A percentile compares a stretch with the other conserved stretches of the same genome.
Conservation (phyloP, 805 yeast genomes). For the Sugiyamaella chiloensis region DNA sequence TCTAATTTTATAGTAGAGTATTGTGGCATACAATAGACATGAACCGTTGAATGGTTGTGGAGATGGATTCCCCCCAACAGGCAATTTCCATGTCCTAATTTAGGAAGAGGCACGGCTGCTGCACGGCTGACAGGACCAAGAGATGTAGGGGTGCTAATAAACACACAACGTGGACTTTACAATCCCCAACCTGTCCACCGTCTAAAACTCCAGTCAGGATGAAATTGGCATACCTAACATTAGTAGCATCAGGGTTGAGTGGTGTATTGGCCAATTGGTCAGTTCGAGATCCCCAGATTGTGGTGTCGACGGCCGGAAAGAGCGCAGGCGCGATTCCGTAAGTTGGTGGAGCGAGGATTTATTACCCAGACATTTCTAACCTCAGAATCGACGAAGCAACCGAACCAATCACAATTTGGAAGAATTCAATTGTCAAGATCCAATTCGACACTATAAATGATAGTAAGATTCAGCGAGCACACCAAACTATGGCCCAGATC, state of each 20-base stretch:
- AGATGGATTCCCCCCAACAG: no score
- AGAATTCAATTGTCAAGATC: conserved; percentile 7
- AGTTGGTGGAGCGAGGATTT: neutral
- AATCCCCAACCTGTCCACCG: no score
- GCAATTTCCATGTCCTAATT: no score
- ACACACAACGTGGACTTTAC: neutral
- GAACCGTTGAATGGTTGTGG: no score
- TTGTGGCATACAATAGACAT: no score
- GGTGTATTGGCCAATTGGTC: conserved; percentile 26
- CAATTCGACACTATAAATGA: conserved; percentile 19
- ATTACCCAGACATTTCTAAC: neutral
- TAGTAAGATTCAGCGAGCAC: conserved; percentile 22
- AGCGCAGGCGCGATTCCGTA: conserved; percentile 6
- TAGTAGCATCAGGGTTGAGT: conserved; percentile 15
- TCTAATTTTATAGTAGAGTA: no score
- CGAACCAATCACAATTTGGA: neutral
- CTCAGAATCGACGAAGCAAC: conserved; percentile 2
- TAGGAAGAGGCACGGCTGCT: no score
- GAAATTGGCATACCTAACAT: conserved; percentile 1
- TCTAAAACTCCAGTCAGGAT: neutral
- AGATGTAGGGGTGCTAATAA: no score
- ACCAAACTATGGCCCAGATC: conserved; percentile 29
- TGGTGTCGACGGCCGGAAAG: conserved; percentile 18
- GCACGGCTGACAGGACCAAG: no score
- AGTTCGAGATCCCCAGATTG: conserved; percentile 23